Evolutionary conservation across 352 stramenopile species (phyloP), one percentile per base, ranked within the genome.

Genomic region (Elongisporangium undulatum): DNA sequence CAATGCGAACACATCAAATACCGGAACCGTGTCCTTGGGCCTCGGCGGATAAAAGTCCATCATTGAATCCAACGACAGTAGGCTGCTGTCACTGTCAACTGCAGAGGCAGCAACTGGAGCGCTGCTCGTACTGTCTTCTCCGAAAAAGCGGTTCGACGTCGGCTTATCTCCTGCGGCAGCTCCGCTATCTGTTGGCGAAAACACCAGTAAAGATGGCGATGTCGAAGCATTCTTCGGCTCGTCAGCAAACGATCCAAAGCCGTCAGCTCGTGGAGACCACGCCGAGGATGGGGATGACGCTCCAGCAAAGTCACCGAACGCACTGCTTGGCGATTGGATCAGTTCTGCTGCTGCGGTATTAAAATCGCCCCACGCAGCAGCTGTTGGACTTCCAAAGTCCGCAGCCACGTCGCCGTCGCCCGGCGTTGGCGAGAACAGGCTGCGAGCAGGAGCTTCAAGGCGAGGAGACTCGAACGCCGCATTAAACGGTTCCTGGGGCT

Each of bases 1-100:
- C 17, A 73, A 49, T 19, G 62, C 58, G 51, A 73, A 73, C 9
- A 73, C 58, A 53, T 73, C 66, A 51, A 73, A 73, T 1, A n/a
- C 53, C 23, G 65, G 66, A 20, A 55, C 24, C 0, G 16, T 39
- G 16, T 39, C 41, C 4, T 26, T 41, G 6, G 16, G 23, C 16
- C 17, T 49, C 22, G 51, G 45, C 0, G 53, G 50, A 16, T 60
- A 63, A 49, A 72, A 64, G 19, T 68, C 62, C 19, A 68, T 20
- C 21, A 68, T 56, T 12, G 58, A 63, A 68, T 58, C 22, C 55
- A 61, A 20, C 50, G 53, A 21, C 53, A 45, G 19, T 17, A 34
- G 17, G 20, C 21, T 24, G 12, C 20, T 2, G n/a, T 39, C 29
- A 6, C 26, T 29, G 1, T 34, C 15, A 5, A 23, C 4, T 52